Percentiles rank a stretch among this genome's conserved stretches.
Evolutionary conservation across 805 yeast genomes (phyloP).

Genomic region (Candida berthetii): DNA sequence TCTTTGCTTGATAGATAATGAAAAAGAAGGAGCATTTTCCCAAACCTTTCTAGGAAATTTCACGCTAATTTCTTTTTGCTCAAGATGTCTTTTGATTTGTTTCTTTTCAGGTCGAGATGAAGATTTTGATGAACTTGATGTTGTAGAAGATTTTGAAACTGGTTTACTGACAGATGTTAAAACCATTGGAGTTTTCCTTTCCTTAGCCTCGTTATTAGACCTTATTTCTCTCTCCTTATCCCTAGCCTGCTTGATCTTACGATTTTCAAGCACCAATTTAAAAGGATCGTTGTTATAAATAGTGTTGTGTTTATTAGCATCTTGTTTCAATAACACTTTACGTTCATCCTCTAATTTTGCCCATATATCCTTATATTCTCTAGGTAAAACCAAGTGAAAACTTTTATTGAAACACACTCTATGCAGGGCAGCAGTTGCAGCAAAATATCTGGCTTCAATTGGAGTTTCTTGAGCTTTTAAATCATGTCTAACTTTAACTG

Average conservation of each 20-base stretch:
- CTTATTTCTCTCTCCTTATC: constrained; percentile 42
- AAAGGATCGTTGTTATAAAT: constrained; percentile 76
- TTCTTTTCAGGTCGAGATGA: constrained; percentile 1
- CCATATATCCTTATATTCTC: constrained; percentile 79
- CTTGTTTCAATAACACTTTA: constrained; percentile 35
- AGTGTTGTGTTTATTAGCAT: constrained; percentile 41
- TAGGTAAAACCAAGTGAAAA: constrained; percentile 82
- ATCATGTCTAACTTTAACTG: constrained; percentile 44
- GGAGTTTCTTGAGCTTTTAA: constrained; percentile 71
- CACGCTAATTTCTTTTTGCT: constrained; percentile 14
- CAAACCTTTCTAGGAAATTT: constrained; percentile 49
- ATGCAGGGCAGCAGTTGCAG: constrained; percentile 84
- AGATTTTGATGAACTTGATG: not conserved
- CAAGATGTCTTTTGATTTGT: constrained; percentile 6
- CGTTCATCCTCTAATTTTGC: constrained; percentile 58
- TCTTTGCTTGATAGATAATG: constrained; percentile 59
- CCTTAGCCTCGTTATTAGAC: constrained; percentile 43
- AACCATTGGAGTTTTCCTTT: constrained; percentile 38
- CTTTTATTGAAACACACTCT: constrained; percentile 77
- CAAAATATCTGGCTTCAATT: constrained; percentile 82
- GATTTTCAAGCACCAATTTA: constrained; percentile 50
- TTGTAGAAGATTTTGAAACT: constrained; percentile 3
- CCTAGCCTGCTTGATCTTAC: constrained; percentile 34
- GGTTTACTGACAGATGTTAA: constrained; percentile 24
- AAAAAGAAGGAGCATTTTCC: constrained; percentile 66